phyloP scores from a whole-genome alignment of 805 yeast genomes.

The Pichia insulana region DNA sequence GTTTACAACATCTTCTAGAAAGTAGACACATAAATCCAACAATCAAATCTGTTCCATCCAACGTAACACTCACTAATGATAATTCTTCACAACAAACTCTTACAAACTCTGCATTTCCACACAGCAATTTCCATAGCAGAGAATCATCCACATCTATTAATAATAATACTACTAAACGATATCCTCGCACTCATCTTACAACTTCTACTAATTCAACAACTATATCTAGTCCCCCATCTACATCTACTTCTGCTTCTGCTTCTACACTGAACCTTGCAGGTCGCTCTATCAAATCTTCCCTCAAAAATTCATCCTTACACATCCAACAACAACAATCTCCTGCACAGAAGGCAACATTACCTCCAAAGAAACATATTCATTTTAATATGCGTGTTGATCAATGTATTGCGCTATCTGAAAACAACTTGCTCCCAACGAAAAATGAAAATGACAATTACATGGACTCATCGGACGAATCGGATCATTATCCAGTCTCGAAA shows the following conservation, averaged over 20 bases:
- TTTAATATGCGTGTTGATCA: constrained; percentile 93
- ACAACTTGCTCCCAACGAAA: neutral
- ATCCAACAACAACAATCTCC: constrained; percentile 5
- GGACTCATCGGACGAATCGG: constrained; percentile 21
- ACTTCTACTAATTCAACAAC: no score
- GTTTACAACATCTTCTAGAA: constrained; percentile 25
- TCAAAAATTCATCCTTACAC: constrained; percentile 10
- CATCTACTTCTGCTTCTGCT: constrained; percentile 8
- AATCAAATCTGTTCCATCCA: constrained; percentile 12
- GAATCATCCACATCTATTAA: no score
- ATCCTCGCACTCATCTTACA: no score
- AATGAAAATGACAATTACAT: constrained; percentile 2
- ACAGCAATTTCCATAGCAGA: no score
- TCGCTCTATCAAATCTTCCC: constrained; percentile 9
- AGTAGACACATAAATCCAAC: constrained; percentile 22
- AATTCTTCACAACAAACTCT: constrained; percentile 8
- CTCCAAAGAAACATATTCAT: constrained; percentile 59
- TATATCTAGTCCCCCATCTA: neutral
- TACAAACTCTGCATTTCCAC: neutral
- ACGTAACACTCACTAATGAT: neutral
- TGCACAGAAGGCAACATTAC: constrained; percentile 1
- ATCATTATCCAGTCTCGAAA: constrained; percentile 13
- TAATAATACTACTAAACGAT: no score
- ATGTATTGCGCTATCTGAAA: constrained; percentile 63
- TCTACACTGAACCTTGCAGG: neutral